Conservation (phyloP, 805 yeast species). For the Teunomyces pallodes region DNA sequence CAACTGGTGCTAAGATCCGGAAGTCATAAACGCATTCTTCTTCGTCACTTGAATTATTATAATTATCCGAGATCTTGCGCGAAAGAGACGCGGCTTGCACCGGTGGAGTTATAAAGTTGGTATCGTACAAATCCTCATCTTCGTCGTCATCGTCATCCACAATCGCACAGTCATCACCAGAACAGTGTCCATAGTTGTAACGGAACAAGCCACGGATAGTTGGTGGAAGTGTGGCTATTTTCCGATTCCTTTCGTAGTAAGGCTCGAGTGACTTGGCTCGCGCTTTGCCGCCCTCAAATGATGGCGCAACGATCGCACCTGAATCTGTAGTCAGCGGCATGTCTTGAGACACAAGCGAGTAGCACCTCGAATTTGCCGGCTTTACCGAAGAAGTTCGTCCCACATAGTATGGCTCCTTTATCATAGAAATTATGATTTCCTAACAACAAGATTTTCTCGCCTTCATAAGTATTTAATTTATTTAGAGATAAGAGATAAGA, state of each 20-base stretch:
- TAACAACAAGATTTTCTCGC: not conserved
- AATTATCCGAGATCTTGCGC: conserved; percentile 14
- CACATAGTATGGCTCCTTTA: conserved; percentile 14
- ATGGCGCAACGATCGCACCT: conserved; percentile 1
- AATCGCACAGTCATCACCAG: conserved; percentile 9
- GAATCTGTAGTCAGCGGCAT: not conserved
- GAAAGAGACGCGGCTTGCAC: not conserved
- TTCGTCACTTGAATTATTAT: conserved; percentile 2
- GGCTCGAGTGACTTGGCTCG: conserved; percentile 15
- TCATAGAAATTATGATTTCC: conserved; percentile 3
- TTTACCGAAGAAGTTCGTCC: conserved; percentile 7
- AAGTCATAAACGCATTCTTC: conserved; percentile 3
- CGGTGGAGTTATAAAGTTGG: not conserved
- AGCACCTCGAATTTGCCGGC: conserved; percentile 9
- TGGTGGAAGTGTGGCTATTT: conserved; percentile 5
- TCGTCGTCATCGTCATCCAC: conserved; percentile 11
- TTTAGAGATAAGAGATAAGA: not conserved
- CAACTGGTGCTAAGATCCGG: not conserved
- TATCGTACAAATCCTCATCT: not conserved
- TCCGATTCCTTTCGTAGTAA: conserved; percentile 10
- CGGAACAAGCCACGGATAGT: conserved; percentile 2
- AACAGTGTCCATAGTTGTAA: not conserved
- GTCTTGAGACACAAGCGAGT: conserved; percentile 8
- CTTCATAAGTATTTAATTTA: not conserved
- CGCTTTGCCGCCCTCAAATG: not conserved